Conservation (phyloP, 306 rosid species). For the Acacia crassicarpa region DNA sequence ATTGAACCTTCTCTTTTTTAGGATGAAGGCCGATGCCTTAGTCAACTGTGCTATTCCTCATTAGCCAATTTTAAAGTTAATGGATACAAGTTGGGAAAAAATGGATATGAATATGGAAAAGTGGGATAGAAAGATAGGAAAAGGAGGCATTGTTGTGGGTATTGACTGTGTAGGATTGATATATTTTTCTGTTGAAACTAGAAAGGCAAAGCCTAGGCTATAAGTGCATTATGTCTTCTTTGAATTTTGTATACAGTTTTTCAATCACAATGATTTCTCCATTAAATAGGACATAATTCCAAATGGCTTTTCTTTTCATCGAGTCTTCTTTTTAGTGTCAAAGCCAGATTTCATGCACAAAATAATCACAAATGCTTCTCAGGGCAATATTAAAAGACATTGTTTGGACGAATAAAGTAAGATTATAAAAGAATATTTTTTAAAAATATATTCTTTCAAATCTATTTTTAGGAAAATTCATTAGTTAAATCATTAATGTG, state of each 20-base stretch:
- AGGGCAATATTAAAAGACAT: neutral
- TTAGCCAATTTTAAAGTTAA: neutral
- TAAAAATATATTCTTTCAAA: neutral
- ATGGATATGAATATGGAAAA: neutral
- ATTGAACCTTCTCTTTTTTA: too few species aligned
- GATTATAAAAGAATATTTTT: neutral
- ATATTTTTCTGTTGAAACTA: neutral
- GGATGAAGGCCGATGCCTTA: too few species aligned
- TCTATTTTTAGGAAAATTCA: too few species aligned
- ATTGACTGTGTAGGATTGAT: neutral
- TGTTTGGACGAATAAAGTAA: neutral
- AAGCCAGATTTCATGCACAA: neutral
- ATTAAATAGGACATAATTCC: neutral
- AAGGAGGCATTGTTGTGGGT: constrained; percentile 4
- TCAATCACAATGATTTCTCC: neutral
- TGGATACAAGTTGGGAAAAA: neutral
- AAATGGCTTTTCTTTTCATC: neutral
- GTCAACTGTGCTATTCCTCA: too few species aligned
- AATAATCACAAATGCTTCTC: neutral
- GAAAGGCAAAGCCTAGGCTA: neutral
- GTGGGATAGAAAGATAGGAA: neutral
- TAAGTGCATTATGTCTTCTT: neutral
- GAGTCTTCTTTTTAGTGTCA: neutral
- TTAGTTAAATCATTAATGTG: neutral
- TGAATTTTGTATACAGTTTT: neutral